Evolutionary conservation across 768 basidiomycete species (phyloP).

Genomic region (Boletus rubescentipes): DNA sequence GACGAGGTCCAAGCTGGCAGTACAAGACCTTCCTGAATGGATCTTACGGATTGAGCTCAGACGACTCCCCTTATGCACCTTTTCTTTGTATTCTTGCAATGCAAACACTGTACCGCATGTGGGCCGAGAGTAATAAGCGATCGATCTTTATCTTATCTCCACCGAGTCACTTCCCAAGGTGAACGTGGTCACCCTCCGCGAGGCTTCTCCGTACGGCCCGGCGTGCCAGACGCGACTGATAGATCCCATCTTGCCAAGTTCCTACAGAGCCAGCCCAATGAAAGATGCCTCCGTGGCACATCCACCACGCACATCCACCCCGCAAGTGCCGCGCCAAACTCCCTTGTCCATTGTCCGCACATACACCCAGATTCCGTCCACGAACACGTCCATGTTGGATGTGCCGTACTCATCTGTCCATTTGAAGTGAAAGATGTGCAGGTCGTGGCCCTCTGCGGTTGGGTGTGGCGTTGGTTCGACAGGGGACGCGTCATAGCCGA

Average conservation of each 20-base stretch:
- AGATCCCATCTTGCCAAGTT: too few relatives aligned
- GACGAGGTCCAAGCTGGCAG: constrained; percentile 53
- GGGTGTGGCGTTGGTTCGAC: background rate
- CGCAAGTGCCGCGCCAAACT: constrained; percentile 26
- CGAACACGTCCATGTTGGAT: constrained; percentile 21
- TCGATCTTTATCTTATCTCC: too few relatives aligned
- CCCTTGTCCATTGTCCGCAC: constrained; percentile 28
- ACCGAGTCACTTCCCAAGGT: background rate
- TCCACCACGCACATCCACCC: constrained; percentile 27
- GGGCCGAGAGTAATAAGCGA: too few relatives aligned
- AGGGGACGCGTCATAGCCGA: background rate
- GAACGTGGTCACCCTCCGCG: constrained; percentile 2
- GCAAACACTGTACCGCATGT: too few relatives aligned
- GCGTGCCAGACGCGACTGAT: too few relatives aligned
- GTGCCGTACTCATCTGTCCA: constrained; percentile 21
- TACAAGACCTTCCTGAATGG: constrained; percentile 10
- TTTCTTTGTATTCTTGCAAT: too few relatives aligned
- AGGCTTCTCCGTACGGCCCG: too few relatives aligned
- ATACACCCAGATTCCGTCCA: constrained; percentile 24
- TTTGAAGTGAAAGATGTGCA: constrained; percentile 11
- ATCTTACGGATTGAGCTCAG: background rate
- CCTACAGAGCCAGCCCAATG: too few relatives aligned
- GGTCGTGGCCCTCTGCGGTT: constrained; percentile 6
- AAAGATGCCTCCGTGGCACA: constrained; percentile 27
- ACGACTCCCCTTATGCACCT: too few relatives aligned